Evolutionary conservation across 2,329 filamentous ascomycete genomes (phyloP).

Genomic region (Colletotrichum australisinense): DNA sequence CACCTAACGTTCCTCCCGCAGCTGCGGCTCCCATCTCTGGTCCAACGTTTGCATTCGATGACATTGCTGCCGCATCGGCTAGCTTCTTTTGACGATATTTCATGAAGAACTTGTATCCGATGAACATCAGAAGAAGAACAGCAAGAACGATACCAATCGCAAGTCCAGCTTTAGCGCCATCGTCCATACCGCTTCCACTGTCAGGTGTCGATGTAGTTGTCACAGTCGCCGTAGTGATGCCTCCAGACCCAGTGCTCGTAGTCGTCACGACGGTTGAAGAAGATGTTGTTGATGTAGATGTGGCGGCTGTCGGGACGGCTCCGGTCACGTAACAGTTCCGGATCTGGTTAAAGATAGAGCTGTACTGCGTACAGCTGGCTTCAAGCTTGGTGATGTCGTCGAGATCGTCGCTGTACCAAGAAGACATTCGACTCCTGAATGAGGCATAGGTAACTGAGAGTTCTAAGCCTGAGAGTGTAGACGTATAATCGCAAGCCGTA

Average conservation of each 20-base stretch:
- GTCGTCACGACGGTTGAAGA: background rate
- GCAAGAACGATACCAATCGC: slow-evolving; percentile 25
- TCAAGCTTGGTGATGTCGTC: slow-evolving; percentile 30
- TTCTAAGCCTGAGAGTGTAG: slow-evolving; percentile 28
- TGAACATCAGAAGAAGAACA: slow-evolving; percentile 12
- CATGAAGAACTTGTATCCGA: slow-evolving; percentile 17
- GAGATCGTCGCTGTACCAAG: slow-evolving; percentile 27
- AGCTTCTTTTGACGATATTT: slow-evolving; percentile 7
- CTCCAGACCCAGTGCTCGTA: background rate
- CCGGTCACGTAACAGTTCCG: slow-evolving; percentile 32
- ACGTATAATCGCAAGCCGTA: slow-evolving; percentile 30
- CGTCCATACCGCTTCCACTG: slow-evolving; percentile 3
- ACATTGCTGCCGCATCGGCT: background rate
- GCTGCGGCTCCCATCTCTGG: slow-evolving; percentile 3
- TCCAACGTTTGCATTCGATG: background rate
- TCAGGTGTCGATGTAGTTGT: slow-evolving; percentile 15
- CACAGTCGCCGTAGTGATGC: background rate
- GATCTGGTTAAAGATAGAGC: slow-evolving; percentile 6
- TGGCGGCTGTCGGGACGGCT: background rate
- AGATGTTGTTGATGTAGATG: slow-evolving; percentile 2
- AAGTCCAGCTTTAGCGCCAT: slow-evolving; percentile 25
- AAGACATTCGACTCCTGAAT: slow-evolving; percentile 25
- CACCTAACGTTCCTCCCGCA: background rate
- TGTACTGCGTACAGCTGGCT: slow-evolving; percentile 27
- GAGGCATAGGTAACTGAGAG: slow-evolving; percentile 18